Conservation (phyloP, 2,329 filamentous ascomycete genomes). For the Fusarium sp. region DNA sequence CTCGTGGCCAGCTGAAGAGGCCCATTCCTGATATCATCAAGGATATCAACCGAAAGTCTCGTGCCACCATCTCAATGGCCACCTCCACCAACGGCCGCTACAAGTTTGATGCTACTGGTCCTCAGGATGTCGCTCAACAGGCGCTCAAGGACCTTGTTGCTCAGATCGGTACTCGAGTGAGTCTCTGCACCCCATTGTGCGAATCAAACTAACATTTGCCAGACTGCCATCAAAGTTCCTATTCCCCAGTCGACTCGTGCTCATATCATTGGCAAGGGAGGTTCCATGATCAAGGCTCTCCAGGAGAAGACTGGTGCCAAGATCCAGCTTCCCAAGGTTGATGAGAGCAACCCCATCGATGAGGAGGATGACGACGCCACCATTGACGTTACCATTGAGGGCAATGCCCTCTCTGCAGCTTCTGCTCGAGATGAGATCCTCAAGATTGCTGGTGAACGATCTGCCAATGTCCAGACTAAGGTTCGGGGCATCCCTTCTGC, state of each 20-base stretch:
- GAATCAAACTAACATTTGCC: conserved; percentile 34
- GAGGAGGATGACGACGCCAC: conserved; percentile 85
- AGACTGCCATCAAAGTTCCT: conserved; percentile 75
- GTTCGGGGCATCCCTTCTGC: conserved; percentile 88
- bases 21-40: conserved; percentile 86
- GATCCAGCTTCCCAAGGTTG: conserved; percentile 87
- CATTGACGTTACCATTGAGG: conserved; percentile 89
- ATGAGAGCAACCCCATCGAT: conserved; percentile 66
- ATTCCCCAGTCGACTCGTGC: conserved; percentile 86
- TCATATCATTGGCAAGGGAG: conserved; percentile 93
- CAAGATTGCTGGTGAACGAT: conserved; percentile 87
- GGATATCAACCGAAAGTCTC: conserved; percentile 92
- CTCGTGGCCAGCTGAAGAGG: conserved; percentile 82
- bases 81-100: conserved; percentile 77
- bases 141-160: conserved; percentile 89
- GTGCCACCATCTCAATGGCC: conserved; percentile 84
- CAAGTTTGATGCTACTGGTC: conserved; percentile 86
- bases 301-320: conserved; percentile 90
- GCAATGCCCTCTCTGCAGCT: conserved; percentile 87
- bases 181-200: conserved; percentile 30
- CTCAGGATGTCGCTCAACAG: conserved; percentile 84
- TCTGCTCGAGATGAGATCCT: conserved; percentile 86
- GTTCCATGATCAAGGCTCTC: conserved; percentile 88
- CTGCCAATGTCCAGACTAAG: conserved; percentile 83
- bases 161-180: conserved; percentile 86